These are phyloP conservation scores for Manihot esculenta DNA, from an alignment of 441 rosid species.

Conservation along the genomic window DNA sequence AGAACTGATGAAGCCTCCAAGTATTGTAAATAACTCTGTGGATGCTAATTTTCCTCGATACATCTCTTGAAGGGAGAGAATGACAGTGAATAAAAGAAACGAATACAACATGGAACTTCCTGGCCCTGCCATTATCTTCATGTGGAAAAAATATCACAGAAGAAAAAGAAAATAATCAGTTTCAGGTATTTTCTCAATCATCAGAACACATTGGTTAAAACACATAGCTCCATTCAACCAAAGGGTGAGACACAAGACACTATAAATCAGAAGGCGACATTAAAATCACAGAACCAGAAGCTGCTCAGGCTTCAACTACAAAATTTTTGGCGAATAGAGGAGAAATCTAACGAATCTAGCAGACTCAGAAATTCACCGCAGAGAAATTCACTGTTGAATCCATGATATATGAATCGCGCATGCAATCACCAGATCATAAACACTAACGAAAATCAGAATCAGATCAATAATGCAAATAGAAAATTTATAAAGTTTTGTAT, in stretches of 20 bases:
- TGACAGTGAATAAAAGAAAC: constrained; percentile 51
- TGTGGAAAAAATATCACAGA: background rate
- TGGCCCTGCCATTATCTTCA: constrained; percentile 54
- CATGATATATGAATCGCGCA: background rate
- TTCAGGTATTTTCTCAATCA: background rate
- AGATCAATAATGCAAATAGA: background rate
- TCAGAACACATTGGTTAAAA: background rate
- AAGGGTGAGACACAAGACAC: too few relatives aligned
- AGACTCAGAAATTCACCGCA: background rate
- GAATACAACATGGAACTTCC: constrained; percentile 81
- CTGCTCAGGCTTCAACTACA: too few relatives aligned
- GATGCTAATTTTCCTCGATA: constrained; percentile 73
- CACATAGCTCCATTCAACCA: too few relatives aligned
- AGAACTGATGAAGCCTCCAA: constrained; percentile 84
- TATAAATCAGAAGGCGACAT: too few relatives aligned
- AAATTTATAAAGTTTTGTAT: background rate
- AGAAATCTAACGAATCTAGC: too few relatives aligned
- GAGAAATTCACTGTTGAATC: background rate
- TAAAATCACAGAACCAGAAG: background rate
- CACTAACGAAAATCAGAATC: background rate
- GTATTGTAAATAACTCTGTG: constrained; percentile 67
- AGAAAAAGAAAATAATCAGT: background rate
- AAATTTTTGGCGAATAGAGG: too few relatives aligned
- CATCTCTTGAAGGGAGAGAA: constrained; percentile 72
- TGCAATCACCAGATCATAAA: background rate